Evolutionary conservation across 2,329 filamentous ascomycete species (phyloP), one percentile per base, ranked within the genome.

Genomic region (Fusarium piperis): DNA sequence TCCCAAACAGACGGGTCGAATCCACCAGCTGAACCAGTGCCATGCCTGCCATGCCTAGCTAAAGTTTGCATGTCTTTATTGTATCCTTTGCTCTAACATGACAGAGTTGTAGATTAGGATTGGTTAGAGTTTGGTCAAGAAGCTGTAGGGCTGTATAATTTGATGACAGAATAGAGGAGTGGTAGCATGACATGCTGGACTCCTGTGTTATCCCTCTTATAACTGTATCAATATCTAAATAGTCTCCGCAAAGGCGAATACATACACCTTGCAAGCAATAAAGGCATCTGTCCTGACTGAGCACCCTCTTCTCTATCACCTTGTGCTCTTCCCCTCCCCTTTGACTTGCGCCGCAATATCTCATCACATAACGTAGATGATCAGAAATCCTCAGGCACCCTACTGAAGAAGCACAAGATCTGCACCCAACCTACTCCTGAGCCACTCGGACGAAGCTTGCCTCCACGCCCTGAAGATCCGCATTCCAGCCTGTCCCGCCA

Each of bases 261-360:
- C 10, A 48, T 11, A 8, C 26, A 28, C 4, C 10, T 7, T 18
- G 2, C 3, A n/a, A 28, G 9, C 16, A 18, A 28, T 9, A 12
- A 18, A 48, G 26, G 16, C 30, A 28, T 7, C 26, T 28, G 10
- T 5, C 15, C 15, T 28, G 23, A 7, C 9, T 6, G 9, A 26
- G 9, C n/a, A 6, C 23, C 23, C 3, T 23, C 30, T 38, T n/a
- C 15, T 67, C 15, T n/a, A 53, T 44, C 63, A 67, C 30, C 46
- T 26, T 48, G 51, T 63, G 18, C 13, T 70, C 16, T 18, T 16
- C 11, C 13, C 32, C 7, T 26, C 51, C 16, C 30, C 56, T 64
- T 65, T 62, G 65, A 70, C 59, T 48, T 55, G 6, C 66, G 69
- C 55, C 62, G 52, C 20, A 52, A 69, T 39, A 51, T 56, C 58